Percentiles rank a stretch among this genome's conserved stretches.
Evolutionary conservation across 371 early-diverging fungal genomes (phyloP).

Genomic region (Phascolomyces articulosus): DNA sequence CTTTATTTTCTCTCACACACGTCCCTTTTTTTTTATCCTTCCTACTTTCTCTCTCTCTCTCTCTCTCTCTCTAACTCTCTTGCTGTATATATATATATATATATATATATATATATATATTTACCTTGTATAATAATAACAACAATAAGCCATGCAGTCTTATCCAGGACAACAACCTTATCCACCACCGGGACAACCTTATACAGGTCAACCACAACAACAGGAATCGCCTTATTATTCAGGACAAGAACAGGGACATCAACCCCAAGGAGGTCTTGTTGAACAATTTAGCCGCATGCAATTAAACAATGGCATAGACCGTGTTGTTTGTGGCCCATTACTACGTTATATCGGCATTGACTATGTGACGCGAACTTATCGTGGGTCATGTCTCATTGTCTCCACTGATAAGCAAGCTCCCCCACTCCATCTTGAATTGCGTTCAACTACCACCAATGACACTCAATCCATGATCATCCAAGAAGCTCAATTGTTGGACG

Average conservation of each 20-base stretch:
- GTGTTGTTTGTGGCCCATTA: slow-evolving; percentile 35
- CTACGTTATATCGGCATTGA: slow-evolving; percentile 37
- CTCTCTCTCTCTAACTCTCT: too few relatives aligned
- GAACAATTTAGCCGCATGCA: neutral
- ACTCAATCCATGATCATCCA: neutral
- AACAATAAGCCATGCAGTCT: too few relatives aligned
- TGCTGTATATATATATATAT: too few relatives aligned
- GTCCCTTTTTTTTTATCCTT: too few relatives aligned
- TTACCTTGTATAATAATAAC: too few relatives aligned
- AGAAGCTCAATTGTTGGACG: slow-evolving; percentile 24
- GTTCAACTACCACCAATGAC: neutral
- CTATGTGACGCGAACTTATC: slow-evolving; percentile 24
- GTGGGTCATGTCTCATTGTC: slow-evolving; percentile 37
- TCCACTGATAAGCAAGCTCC: slow-evolving; percentile 25
- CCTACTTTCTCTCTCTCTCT: too few relatives aligned
- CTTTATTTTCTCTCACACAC: too few relatives aligned
- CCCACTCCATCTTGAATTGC: neutral
- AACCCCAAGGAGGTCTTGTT: neutral
- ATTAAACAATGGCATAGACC: neutral
- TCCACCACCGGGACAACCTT: too few relatives aligned
- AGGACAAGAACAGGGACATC: neutral
- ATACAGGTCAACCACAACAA: too few relatives aligned
- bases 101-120: too few relatives aligned
- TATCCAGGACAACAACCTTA: too few relatives aligned
- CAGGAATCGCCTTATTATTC: too few relatives aligned